Percentiles rank a stretch among this genome's conserved stretches.
These are phyloP conservation scores for Spizellomyces punctatus DNA, from an alignment of 192 early-diverging fungal species.

Conservation along the genomic window DNA sequence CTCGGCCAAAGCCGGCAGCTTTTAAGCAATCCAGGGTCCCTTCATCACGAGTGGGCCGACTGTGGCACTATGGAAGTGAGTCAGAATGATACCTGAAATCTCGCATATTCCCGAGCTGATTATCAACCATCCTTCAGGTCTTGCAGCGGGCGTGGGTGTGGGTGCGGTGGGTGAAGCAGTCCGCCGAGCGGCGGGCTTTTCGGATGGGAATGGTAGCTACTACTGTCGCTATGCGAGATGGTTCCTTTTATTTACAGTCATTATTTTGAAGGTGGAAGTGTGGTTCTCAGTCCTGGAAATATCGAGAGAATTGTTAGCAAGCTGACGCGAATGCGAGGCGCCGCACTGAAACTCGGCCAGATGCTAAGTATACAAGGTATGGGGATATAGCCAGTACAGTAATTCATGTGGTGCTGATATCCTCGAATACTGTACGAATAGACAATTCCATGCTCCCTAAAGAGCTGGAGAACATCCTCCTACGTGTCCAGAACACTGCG, in stretches of 20 bases:
- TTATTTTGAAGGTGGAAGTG: background rate
- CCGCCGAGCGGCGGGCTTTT: conserved; percentile 59
- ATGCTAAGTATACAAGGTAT: conserved; percentile 95
- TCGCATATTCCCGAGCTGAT: no score
- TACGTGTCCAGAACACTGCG: conserved; percentile 89
- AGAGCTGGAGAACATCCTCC: conserved; percentile 78
- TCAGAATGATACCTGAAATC: background rate
- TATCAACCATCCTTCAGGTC: conserved; percentile 23
- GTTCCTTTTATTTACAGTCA: background rate
- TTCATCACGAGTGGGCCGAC: conserved; percentile 69
- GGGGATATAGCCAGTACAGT: background rate
- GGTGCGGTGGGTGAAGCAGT: conserved; percentile 73
- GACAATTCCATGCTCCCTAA: conserved; percentile 64
- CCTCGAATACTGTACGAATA: background rate
- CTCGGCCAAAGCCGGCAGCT: no score
- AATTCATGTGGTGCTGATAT: background rate
- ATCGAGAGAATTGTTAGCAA: conserved; percentile 85
- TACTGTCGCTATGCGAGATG: background rate
- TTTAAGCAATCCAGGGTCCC: conserved; percentile 59
- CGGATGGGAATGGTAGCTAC: conserved; percentile 13
- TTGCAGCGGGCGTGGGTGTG: conserved; percentile 71
- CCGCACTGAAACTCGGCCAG: conserved; percentile 95
- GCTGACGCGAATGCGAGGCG: conserved; percentile 91
- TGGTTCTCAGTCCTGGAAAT: conserved; percentile 69
- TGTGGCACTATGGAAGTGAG: conserved; percentile 80